Evolutionary conservation across 345 rosid genomes (phyloP).

Genomic region (Citrus sp.): DNA sequence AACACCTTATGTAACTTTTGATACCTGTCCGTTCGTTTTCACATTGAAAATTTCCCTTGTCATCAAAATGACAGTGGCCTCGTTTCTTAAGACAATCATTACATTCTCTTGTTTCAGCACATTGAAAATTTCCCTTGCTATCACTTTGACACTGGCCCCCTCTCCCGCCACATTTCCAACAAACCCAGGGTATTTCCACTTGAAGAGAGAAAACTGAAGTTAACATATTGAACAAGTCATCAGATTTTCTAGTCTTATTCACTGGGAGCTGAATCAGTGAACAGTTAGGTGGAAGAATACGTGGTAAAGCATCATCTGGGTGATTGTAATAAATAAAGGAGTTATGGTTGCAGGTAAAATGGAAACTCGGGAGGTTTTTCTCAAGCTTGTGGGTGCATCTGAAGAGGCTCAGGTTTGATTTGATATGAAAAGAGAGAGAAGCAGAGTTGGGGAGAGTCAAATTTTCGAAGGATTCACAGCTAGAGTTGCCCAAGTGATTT

Average conservation of each 20-base stretch:
- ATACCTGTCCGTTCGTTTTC: not conserved
- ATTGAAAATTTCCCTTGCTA: not conserved
- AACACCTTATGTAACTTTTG: not conserved
- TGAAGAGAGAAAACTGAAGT: constrained; percentile 20
- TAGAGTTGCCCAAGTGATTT: not conserved
- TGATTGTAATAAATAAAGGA: constrained; percentile 11
- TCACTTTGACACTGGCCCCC: constrained; percentile 11
- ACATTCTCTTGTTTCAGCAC: constrained; percentile 20
- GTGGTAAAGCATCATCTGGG: not conserved
- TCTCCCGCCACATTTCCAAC: not conserved
- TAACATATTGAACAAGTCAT: not conserved
- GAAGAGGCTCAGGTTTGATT: not conserved
- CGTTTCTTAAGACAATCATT: not conserved
- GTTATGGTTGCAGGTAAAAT: not conserved
- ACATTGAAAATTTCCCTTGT: not conserved
- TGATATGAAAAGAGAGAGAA: constrained; percentile 12
- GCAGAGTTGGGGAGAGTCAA: constrained; percentile 28
- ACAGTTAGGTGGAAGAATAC: constrained; percentile 18
- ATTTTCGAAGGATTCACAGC: constrained; percentile 24
- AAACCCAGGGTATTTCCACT: not conserved
- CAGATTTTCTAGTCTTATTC: not conserved
- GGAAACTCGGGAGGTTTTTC: not conserved
- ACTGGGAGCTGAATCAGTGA: constrained; percentile 20
- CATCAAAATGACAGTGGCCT: not conserved
- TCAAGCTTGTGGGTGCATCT: constrained; percentile 18